Evolutionary conservation across 2,329 filamentous ascomycete genomes (phyloP), one percentile per base, ranked within the genome.

Genomic region (Penicillium sp.): DNA sequence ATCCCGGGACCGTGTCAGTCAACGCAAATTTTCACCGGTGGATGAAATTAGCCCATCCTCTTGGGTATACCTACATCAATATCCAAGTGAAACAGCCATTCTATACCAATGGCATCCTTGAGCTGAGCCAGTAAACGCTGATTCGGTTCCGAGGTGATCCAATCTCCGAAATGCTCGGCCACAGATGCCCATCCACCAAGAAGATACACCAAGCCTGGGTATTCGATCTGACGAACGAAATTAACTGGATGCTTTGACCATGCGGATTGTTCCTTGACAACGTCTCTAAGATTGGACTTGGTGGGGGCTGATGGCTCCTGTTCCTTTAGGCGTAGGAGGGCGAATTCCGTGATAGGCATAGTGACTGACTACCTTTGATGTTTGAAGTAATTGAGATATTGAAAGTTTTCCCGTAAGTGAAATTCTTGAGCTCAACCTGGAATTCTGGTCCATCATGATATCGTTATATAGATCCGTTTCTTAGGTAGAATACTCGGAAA

Each of bases 171-270:
- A 56, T 84, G 82, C 56, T 78, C 73, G 1, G 70, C 70, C 3
- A 80, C 67, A 3, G 78, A 82, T 1, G 76, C 71, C 82, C 82
- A 84, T 61, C 76, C 77, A 9, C 81, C 82, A 8, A 84, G 54
- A 13, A 84, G 74, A 68, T 82, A 84, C 22, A 81, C 68, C 12
- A 71, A 68, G 0, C 71, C 66, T 0, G 79, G 76, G 61, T 84
- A 78, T 58, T 84, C 79, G n/a, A 79, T 50, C 55, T 83, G 80
- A 24, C 78, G 75, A 40, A 79, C 74, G 65, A 76, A 78, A 58
- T 75, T 71, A 47, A 81, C 80, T 0, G 70, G 62, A 26, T 75
- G 72, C 0, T 70, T 68, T 0, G 80, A 79, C 58, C 71, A 79
- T 1, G 68, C 60, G 55, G 77, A 71, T 69, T 82, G 79, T 15